Percentiles rank a stretch among this genome's conserved stretches.
These are phyloP conservation scores for Withania somnifera DNA, from an alignment of 305 asterid genomes.

Conservation along the genomic window DNA sequence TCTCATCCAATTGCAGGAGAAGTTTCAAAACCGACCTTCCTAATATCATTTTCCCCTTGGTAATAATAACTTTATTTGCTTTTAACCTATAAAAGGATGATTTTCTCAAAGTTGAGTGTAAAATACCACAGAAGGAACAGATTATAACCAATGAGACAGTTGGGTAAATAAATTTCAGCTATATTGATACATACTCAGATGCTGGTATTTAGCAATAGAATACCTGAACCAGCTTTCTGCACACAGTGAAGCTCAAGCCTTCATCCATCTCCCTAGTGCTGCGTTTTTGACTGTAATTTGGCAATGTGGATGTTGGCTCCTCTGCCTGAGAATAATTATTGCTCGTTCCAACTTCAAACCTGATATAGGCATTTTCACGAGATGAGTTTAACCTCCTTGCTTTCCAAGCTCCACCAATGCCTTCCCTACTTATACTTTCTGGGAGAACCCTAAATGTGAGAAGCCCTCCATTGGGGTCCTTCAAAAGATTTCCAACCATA, in stretches of 20 bases:
- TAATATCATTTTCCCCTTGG: neutral
- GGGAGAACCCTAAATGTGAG: constrained; percentile 45
- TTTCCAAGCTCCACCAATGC: constrained; percentile 53
- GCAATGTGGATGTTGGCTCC: constrained; percentile 14
- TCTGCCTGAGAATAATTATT: constrained; percentile 26
- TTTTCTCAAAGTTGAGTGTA: neutral
- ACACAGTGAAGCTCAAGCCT: constrained; percentile 69
- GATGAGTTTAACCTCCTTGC: constrained; percentile 53
- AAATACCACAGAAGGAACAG: neutral
- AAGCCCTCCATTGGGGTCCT: constrained; percentile 46
- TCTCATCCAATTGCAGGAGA: neutral
- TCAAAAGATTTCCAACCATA: constrained; percentile 75
- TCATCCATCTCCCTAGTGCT: constrained; percentile 44
- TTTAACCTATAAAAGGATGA: neutral
- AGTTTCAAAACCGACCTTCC: neutral
- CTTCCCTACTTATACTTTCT: constrained; percentile 17
- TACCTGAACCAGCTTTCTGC: constrained; percentile 92
- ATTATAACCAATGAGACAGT: neutral
- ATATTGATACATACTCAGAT: neutral
- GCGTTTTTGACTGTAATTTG: constrained; percentile 27
- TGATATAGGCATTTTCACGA: constrained; percentile 45
- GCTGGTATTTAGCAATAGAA: neutral
- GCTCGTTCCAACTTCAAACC: constrained; percentile 55
- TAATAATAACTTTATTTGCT: neutral
- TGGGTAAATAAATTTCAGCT: neutral